phyloP scores from a whole-genome alignment of 2,329 filamentous ascomycete species.

The Fusarium clavum region DNA sequence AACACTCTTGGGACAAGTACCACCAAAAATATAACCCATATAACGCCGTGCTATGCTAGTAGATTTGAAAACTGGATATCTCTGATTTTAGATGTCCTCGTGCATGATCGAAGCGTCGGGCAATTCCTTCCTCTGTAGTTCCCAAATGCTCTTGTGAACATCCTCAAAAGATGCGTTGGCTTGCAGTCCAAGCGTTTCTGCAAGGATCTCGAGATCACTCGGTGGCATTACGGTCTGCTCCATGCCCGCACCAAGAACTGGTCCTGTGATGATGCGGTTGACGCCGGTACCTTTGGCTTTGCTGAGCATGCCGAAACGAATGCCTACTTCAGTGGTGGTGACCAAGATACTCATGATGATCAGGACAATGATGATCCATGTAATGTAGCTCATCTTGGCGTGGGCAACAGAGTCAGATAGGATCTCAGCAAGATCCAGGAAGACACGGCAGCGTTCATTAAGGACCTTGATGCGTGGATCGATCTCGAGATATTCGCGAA shows the following conservation, averaged over 20 bases:
- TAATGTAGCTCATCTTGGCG: conserved; percentile 94
- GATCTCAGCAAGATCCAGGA: conserved; percentile 95
- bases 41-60: conserved; percentile 45
- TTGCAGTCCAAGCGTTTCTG: conserved; percentile 50
- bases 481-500: conserved; percentile 97
- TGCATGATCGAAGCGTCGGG: conserved; percentile 21
- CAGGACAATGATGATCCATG: conserved; percentile 97
- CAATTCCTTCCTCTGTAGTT: conserved; percentile 42
- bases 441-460: conserved; percentile 96
- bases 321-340: conserved; percentile 87
- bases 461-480: conserved; percentile 95
- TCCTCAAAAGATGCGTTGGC: conserved; percentile 52
- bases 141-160: conserved; percentile 50
- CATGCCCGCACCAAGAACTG: conserved; percentile 34
- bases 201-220: conserved; percentile 52
- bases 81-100: conserved; percentile 28
- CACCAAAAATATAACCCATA: conserved; percentile 7
- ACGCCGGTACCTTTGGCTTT: conserved; percentile 39
- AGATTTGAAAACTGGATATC: neutral
- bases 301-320: conserved; percentile 82
- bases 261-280: conserved; percentile 19
- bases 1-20: conserved; percentile 1
- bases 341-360: conserved; percentile 93
- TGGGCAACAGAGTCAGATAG: conserved; percentile 92
- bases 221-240: conserved; percentile 32